These are phyloP conservation scores for Peniophora sp. DNA, from an alignment of 1,284 basidiomycete species.

Conservation along the genomic window DNA sequence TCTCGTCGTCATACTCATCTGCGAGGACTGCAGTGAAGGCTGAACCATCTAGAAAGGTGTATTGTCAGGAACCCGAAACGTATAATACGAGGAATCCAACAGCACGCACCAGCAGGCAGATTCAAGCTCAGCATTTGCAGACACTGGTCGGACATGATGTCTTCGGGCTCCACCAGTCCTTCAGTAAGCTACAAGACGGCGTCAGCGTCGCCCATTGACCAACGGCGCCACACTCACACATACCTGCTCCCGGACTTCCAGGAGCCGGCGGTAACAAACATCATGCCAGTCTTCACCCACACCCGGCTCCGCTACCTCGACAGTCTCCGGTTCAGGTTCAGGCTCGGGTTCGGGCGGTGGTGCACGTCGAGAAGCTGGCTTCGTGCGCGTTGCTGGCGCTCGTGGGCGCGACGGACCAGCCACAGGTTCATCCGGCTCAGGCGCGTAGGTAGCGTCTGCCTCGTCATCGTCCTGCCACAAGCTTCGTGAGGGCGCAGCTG, in stretches of 20 bases:
- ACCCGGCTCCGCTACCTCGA: neutral
- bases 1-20: neutral
- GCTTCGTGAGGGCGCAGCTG: neutral
- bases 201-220: neutral
- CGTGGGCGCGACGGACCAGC: neutral
- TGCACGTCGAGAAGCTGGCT: neutral
- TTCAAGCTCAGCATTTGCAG: conserved; percentile 24
- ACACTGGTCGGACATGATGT: conserved; percentile 24
- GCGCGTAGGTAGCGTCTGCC: conserved; percentile 4
- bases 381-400: too few relatives aligned
- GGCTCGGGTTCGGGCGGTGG: neutral
- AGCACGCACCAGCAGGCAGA: conserved; percentile 23
- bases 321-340: neutral
- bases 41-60: conserved; percentile 3
- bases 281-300: neutral
- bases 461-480: neutral
- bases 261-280: neutral
- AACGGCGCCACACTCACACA: neutral
- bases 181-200: conserved; percentile 5
- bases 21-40: conserved; percentile 6
- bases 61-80: neutral
- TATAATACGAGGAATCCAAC: too few relatives aligned
- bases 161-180: conserved; percentile 14
- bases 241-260: neutral
- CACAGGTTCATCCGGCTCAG: neutral